Evolutionary conservation across 2,329 filamentous ascomycete genomes (phyloP).

Genomic region (Trichoderma sp.): DNA sequence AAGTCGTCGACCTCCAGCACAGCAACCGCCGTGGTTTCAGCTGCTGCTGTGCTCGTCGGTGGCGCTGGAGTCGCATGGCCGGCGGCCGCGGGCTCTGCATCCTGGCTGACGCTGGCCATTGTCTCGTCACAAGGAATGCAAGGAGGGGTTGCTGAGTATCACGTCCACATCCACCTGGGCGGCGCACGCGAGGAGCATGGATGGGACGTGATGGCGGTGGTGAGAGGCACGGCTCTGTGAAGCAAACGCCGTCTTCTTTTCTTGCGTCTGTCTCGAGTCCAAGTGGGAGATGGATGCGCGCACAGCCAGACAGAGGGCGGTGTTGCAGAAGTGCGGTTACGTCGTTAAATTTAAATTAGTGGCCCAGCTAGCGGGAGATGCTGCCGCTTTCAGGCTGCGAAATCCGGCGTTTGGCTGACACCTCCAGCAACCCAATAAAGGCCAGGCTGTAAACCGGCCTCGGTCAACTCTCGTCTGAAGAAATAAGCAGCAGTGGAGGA

Average conservation of each 20-base stretch:
- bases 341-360: conserved; percentile 25
- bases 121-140: conserved; percentile 18
- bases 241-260: neutral
- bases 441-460: neutral
- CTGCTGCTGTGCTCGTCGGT: conserved; percentile 34
- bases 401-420: conserved; percentile 25
- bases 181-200: conserved; percentile 26
- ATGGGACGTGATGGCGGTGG: conserved; percentile 31
- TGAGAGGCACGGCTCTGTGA: neutral
- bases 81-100: conserved; percentile 32
- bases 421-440: neutral
- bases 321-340: conserved; percentile 24
- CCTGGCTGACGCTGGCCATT: conserved; percentile 32
- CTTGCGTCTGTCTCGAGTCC: neutral
- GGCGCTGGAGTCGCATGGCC: conserved; percentile 15
- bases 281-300: conserved; percentile 5
- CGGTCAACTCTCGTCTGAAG: neutral
- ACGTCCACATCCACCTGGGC: conserved; percentile 34
- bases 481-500: neutral
- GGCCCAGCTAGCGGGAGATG: conserved; percentile 10
- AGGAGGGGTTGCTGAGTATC: conserved; percentile 22
- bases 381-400: conserved; percentile 22
- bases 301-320: conserved; percentile 6
- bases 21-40: conserved; percentile 32
- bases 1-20: conserved; percentile 66